Conservation (phyloP, 2,329 filamentous ascomycete species). For the Xylaria sp. region DNA sequence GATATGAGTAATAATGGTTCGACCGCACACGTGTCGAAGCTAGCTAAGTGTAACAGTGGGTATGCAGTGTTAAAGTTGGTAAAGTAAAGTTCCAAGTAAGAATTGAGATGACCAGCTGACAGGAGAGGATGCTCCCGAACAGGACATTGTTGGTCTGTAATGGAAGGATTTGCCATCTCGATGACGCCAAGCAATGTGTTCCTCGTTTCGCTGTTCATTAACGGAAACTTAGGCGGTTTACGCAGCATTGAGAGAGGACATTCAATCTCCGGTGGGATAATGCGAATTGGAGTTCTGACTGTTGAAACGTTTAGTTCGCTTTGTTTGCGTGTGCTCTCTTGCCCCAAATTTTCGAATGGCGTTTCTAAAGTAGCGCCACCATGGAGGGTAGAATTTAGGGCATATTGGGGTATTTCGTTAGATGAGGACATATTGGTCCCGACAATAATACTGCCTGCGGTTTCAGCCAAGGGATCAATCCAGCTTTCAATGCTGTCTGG, state of each 20-base stretch:
- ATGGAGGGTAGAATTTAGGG: not conserved
- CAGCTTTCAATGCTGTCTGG: conserved; percentile 12
- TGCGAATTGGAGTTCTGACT: not conserved
- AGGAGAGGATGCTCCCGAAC: conserved; percentile 62
- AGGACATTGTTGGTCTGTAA: conserved; percentile 58
- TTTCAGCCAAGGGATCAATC: conserved; percentile 6
- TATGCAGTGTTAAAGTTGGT: conserved; percentile 69
- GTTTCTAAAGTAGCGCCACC: not conserved
- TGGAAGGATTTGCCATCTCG: conserved; percentile 58
- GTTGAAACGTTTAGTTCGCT: not conserved
- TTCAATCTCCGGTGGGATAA: conserved; percentile 14
- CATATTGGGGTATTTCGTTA: not conserved
- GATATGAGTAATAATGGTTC: conserved; percentile 65
- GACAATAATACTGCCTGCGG: not conserved
- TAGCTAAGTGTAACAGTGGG: conserved; percentile 67
- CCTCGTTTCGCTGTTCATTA: conserved; percentile 3
- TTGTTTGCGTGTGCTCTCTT: not conserved
- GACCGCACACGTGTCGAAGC: conserved; percentile 61
- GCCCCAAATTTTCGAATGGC: not conserved
- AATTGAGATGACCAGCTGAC: conserved; percentile 61
- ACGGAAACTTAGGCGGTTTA: conserved; percentile 6
- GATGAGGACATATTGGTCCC: not conserved
- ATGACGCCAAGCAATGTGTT: conserved; percentile 50
- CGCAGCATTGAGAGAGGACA: conserved; percentile 14
- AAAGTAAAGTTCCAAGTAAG: conserved; percentile 69